Evolutionary conservation across 2,329 filamentous ascomycete genomes (phyloP).

Genomic region (Alternaria postmessia): DNA sequence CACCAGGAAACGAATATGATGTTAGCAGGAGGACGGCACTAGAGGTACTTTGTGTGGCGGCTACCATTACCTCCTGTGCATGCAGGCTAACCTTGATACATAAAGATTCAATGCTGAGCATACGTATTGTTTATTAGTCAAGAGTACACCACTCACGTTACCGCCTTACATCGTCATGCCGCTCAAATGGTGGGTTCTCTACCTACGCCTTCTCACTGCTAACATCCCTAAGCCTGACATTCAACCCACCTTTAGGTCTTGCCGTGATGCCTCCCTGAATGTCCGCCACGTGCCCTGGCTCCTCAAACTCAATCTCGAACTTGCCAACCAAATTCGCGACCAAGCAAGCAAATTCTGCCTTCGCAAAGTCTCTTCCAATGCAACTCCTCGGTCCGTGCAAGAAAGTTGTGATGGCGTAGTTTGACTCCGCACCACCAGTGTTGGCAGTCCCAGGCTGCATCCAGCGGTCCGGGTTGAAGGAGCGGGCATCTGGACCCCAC

Average conservation of each 20-base stretch:
- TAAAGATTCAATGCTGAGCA: background rate
- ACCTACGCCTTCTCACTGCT: background rate
- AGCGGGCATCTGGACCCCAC: constrained; percentile 78
- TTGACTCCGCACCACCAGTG: constrained; percentile 75
- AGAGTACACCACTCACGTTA: background rate
- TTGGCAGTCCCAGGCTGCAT: constrained; percentile 58
- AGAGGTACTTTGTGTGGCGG: background rate
- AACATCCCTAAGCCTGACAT: constrained; percentile 66
- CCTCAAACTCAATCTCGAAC: constrained; percentile 74
- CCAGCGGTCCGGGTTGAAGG: constrained; percentile 77
- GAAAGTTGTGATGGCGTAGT: constrained; percentile 83
- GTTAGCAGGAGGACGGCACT: background rate
- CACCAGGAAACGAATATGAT: background rate
- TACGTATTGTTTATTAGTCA: background rate
- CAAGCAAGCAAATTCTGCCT: constrained; percentile 84
- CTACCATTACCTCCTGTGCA: background rate
- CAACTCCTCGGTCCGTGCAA: constrained; percentile 86
- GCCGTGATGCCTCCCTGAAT: constrained; percentile 76
- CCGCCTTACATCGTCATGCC: background rate
- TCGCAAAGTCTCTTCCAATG: constrained; percentile 83
- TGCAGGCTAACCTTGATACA: background rate
- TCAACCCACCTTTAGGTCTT: constrained; percentile 75
- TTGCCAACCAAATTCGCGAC: constrained; percentile 78
- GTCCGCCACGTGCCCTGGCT: constrained; percentile 64
- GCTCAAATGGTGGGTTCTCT: background rate